Percentiles rank a stretch among this genome's conserved stretches.
These are phyloP conservation scores for Apiospora pterosperma DNA, from an alignment of 2,329 filamentous ascomycete species.

Conservation along the genomic window DNA sequence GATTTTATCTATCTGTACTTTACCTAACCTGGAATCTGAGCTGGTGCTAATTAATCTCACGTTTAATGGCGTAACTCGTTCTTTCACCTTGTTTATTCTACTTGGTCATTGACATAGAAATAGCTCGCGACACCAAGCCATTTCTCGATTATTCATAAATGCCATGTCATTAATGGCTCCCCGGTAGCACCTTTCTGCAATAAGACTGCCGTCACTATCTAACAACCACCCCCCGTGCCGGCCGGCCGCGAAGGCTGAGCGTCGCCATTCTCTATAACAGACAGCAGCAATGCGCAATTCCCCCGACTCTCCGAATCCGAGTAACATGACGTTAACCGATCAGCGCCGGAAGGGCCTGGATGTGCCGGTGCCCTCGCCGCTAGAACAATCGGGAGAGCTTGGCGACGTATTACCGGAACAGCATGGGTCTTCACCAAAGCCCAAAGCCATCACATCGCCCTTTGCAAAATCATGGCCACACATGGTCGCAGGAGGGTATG, in stretches of 20 bases:
- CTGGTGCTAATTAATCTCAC: background rate
- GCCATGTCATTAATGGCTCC: background rate
- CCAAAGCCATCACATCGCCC: slow-evolving; percentile 44
- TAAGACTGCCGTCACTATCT: background rate
- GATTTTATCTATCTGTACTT: background rate
- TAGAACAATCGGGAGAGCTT: slow-evolving; percentile 59
- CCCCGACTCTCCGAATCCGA: background rate
- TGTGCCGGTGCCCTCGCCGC: slow-evolving; percentile 27
- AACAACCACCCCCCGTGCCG: background rate
- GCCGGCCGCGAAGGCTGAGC: background rate
- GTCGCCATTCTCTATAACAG: background rate
- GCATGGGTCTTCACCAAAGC: slow-evolving; percentile 30
- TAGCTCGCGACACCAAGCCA: background rate
- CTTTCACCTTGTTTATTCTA: background rate
- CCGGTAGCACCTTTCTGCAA: background rate
- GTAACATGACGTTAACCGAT: slow-evolving; percentile 18
- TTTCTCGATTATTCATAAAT: background rate
- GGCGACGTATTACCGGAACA: slow-evolving; percentile 51
- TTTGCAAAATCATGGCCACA: slow-evolving; percentile 84
- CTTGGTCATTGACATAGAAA: background rate
- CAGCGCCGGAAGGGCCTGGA: slow-evolving; percentile 14
- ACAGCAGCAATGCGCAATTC: background rate
- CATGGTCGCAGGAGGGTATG: slow-evolving; percentile 85
- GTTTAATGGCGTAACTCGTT: background rate
- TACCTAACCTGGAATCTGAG: background rate